Conservation (phyloP, 139 green algal genomes). For the Coccomyxa sp. region DNA sequence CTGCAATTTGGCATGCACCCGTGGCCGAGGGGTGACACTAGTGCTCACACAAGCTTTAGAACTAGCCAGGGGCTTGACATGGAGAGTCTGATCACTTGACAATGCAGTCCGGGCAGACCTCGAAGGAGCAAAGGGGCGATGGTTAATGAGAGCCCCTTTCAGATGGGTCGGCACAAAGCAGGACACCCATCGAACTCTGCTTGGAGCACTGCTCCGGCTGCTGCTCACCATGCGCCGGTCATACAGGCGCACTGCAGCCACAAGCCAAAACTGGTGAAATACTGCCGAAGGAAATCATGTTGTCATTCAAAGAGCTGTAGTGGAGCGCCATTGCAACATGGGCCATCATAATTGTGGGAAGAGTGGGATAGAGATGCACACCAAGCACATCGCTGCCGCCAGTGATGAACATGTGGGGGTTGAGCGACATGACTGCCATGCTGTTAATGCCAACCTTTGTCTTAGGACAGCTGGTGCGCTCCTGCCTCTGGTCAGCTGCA, state of each 20-base stretch:
- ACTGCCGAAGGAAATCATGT: no score
- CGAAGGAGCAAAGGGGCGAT: not conserved
- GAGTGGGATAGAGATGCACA: not conserved
- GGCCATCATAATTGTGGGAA: no score
- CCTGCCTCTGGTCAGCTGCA: conserved; percentile 32
- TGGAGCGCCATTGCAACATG: no score
- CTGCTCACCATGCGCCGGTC: conserved; percentile 29
- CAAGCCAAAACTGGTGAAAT: no score
- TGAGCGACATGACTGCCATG: conserved; percentile 31
- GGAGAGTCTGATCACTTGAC: not conserved
- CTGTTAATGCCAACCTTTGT: conserved; percentile 19
- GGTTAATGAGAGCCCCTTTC: not conserved
- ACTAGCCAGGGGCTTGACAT: not conserved
- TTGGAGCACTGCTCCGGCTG: not conserved
- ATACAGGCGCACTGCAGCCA: conserved; percentile 27
- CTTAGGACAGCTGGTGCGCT: conserved; percentile 8
- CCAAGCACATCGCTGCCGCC: conserved; percentile 19
- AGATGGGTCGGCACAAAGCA: conserved; percentile 23
- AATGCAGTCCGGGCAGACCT: not conserved
- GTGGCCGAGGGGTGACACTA: no score
- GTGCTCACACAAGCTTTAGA: no score
- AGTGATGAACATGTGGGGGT: conserved; percentile 37
- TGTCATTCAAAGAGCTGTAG: no score
- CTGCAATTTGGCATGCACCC: not conserved
- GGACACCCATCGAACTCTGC: conserved; percentile 16